phyloP scores from a whole-genome alignment of 495 filamentous ascomycete species.

The Glarea lozoyensis region DNA sequence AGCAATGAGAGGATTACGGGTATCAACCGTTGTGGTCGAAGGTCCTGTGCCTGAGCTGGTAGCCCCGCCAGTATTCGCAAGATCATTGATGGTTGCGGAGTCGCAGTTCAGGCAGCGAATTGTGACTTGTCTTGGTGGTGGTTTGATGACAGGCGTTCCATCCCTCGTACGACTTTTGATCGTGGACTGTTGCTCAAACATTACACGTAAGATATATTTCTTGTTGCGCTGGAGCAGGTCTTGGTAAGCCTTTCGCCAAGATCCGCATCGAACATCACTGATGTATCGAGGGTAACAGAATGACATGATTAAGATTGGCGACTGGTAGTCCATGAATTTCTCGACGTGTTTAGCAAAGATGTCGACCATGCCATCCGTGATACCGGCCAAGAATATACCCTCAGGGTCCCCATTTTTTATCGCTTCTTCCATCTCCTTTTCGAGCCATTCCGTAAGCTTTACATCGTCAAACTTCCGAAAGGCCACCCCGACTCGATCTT shows the following conservation, averaged over 20 bases:
- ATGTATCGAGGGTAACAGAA: constrained; percentile 76
- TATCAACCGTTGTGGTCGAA: constrained; percentile 2
- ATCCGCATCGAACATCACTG: constrained; percentile 61
- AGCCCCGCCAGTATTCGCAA: constrained; percentile 11
- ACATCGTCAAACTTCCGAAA: constrained; percentile 75
- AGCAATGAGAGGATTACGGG: constrained; percentile 17
- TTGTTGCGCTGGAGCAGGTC: constrained; percentile 62
- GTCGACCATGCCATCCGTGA: constrained; percentile 67
- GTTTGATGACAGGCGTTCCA: constrained; percentile 53
- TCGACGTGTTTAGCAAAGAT: constrained; percentile 82
- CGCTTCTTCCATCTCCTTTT: constrained; percentile 48
- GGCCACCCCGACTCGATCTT: constrained; percentile 79
- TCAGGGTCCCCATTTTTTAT: constrained; percentile 75
- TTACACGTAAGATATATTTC: constrained; percentile 41
- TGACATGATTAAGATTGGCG: constrained; percentile 75
- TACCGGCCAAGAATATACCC: constrained; percentile 80
- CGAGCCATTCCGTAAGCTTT: constrained; percentile 64
- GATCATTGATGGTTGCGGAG: constrained; percentile 32
- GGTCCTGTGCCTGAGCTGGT: constrained; percentile 1
- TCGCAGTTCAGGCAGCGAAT: constrained; percentile 83
- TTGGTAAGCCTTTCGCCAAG: constrained; percentile 79
- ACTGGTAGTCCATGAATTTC: constrained; percentile 83
- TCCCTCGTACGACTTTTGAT: constrained; percentile 45
- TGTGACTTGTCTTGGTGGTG: constrained; percentile 66
- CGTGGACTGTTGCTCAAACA: constrained; percentile 57